A percentile compares a stretch with the other conserved stretches of the same genome.
These are phyloP conservation scores for Kalmanozyma brasiliensis DNA, from an alignment of 1,284 basidiomycete genomes.

Conservation along the genomic window DNA sequence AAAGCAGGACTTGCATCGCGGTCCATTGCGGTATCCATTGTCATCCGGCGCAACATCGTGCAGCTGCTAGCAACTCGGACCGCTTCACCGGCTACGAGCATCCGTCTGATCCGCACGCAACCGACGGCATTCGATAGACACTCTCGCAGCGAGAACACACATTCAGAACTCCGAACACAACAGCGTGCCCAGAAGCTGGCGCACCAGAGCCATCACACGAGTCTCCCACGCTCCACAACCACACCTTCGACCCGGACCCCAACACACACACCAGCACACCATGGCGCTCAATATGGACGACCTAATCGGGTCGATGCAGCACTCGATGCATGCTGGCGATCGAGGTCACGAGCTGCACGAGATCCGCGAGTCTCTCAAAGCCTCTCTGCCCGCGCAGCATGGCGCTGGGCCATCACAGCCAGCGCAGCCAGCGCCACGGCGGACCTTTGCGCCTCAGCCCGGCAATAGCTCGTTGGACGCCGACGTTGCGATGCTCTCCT, in stretches of 20 bases:
- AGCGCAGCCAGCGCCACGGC: slow-evolving; percentile 5
- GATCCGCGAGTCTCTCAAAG: slow-evolving; percentile 52
- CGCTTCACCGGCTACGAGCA: too few species aligned
- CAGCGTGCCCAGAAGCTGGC: too few species aligned
- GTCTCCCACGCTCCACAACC: slow-evolving; percentile 3
- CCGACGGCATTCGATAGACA: too few species aligned
- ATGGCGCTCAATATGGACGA: slow-evolving; percentile 64
- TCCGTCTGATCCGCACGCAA: too few species aligned
- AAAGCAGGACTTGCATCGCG: too few species aligned
- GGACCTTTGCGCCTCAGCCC: slow-evolving; percentile 1
- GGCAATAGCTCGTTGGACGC: slow-evolving; percentile 30
- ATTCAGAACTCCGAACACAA: too few species aligned
- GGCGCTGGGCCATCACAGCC: slow-evolving; percentile 18
- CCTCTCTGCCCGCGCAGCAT: slow-evolving; percentile 39
- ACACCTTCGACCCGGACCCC: too few species aligned
- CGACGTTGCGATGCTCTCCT: slow-evolving; percentile 49
- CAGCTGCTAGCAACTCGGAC: too few species aligned
- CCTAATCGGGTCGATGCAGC: slow-evolving; percentile 62
- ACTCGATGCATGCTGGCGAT: slow-evolving; percentile 55
- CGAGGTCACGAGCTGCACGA: slow-evolving; percentile 55
- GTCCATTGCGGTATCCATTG: too few species aligned
- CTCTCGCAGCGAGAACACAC: too few species aligned
- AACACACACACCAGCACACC: neutral
- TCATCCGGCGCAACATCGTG: too few species aligned
- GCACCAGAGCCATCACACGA: too few species aligned